These are phyloP conservation scores for Alternaria sp. DNA, from an alignment of 2,329 filamentous ascomycete genomes.

Conservation along the genomic window DNA sequence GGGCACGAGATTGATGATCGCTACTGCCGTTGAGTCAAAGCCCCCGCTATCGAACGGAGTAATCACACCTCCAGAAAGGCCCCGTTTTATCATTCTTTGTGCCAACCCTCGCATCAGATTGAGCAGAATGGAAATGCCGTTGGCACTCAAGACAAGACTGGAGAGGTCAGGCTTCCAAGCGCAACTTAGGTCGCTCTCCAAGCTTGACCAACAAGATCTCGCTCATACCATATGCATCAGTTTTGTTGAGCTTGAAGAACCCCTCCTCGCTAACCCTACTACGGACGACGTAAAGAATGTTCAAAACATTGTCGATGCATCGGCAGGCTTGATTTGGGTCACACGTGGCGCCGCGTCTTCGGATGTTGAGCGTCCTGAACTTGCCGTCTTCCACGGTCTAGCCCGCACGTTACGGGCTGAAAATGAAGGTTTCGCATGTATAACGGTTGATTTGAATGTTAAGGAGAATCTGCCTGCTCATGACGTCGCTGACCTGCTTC, in stretches of 20 bases:
- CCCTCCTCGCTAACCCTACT: slow-evolving; percentile 14
- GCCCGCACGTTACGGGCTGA: slow-evolving; percentile 26
- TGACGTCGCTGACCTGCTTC: slow-evolving; percentile 14
- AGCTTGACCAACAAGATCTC: slow-evolving; percentile 13
- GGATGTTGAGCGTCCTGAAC: slow-evolving; percentile 20
- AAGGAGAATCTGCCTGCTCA: slow-evolving; percentile 11
- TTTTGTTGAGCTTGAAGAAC: slow-evolving; percentile 25
- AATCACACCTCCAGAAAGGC: slow-evolving; percentile 14
- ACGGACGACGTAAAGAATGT: slow-evolving; percentile 15
- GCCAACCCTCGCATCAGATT: slow-evolving; percentile 18
- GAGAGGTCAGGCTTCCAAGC: slow-evolving; percentile 15
- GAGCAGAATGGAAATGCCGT: slow-evolving; percentile 18
- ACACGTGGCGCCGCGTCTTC: slow-evolving; percentile 27
- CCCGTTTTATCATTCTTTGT: slow-evolving; percentile 19
- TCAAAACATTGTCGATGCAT: slow-evolving; percentile 19
- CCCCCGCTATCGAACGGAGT: slow-evolving; percentile 11
- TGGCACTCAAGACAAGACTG: slow-evolving; percentile 14
- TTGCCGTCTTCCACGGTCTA: slow-evolving; percentile 24
- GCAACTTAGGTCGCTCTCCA: slow-evolving; percentile 15
- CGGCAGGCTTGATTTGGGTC: slow-evolving; percentile 31
- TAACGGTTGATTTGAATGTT: slow-evolving; percentile 30
- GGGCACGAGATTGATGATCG: slow-evolving; percentile 26
- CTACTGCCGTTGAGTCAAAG: slow-evolving; percentile 20
- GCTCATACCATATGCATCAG: slow-evolving; percentile 20
- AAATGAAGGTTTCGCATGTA: slow-evolving; percentile 21